A percentile compares a stretch with the other conserved stretches of the same genome.
Evolutionary conservation across 805 yeast genomes (phyloP).

Genomic region (Candida caryicola): DNA sequence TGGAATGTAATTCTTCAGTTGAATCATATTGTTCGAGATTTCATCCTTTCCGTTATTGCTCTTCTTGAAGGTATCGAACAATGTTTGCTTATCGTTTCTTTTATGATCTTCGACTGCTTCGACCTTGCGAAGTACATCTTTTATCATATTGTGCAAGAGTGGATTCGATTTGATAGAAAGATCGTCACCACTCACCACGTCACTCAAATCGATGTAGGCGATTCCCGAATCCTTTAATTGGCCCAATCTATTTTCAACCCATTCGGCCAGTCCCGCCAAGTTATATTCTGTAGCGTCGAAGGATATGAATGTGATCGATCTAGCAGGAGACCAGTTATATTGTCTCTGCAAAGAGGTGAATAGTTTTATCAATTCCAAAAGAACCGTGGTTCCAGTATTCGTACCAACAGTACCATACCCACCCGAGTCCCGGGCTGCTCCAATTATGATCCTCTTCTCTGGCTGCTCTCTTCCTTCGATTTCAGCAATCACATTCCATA

Average conservation of each 20-base stretch:
- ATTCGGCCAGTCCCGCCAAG: constrained; percentile 79
- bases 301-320: constrained; percentile 78
- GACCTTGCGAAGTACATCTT: constrained; percentile 36
- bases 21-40: constrained; percentile 32
- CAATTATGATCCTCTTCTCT: constrained; percentile 70
- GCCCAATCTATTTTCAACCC: constrained; percentile 57
- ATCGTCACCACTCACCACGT: constrained; percentile 52
- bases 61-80: constrained; percentile 26
- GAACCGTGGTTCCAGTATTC: constrained; percentile 68
- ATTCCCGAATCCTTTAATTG: constrained; percentile 59
- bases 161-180: constrained; percentile 66
- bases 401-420: constrained; percentile 73
- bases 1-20: constrained; percentile 65
- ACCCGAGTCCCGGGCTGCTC: constrained; percentile 77
- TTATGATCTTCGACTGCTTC: constrained; percentile 3
- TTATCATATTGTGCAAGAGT: constrained; percentile 48
- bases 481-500: constrained; percentile 78
- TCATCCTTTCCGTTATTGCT: constrained; percentile 23
- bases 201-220: constrained; percentile 72
- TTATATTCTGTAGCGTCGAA: constrained; percentile 83
- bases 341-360: constrained; percentile 62
- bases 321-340: constrained; percentile 76
- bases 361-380: constrained; percentile 68
- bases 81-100: constrained; percentile 14
- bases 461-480: constrained; percentile 78